Conservation (phyloP, 139 green algal species). For the Asterochloris sp. region DNA sequence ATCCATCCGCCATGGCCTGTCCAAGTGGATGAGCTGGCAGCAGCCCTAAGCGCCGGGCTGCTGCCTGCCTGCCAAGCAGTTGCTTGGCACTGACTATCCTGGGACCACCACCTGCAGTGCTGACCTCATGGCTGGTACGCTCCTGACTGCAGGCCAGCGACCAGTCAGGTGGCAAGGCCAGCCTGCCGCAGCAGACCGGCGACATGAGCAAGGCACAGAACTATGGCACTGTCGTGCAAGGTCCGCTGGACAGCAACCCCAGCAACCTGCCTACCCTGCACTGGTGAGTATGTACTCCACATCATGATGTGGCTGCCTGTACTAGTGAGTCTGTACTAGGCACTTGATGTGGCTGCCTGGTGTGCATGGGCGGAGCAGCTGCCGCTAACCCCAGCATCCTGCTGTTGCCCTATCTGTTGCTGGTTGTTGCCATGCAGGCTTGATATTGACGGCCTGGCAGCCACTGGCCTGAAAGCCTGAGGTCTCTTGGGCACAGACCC, state of each 20-base stretch:
- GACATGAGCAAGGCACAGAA: constrained; percentile 17
- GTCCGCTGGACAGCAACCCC: background rate
- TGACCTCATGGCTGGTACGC: background rate
- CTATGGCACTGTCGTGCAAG: constrained; percentile 35
- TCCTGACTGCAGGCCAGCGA: background rate
- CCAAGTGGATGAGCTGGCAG: background rate
- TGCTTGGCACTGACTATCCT: background rate
- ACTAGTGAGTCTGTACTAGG: background rate
- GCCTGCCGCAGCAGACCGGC: constrained; percentile 14
- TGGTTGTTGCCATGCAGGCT: background rate
- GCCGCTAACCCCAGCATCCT: background rate
- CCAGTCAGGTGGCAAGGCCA: background rate
- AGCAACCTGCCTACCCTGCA: constrained; percentile 35
- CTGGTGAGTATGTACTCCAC: background rate
- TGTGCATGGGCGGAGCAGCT: background rate
- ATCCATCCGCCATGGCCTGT: background rate
- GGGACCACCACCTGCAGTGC: no score
- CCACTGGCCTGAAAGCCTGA: background rate
- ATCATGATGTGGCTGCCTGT: background rate
- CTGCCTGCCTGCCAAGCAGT: background rate
- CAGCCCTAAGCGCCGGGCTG: background rate
- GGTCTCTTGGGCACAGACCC: background rate
- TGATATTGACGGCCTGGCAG: background rate
- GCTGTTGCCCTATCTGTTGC: background rate
- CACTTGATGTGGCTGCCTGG: background rate